Conservation (phyloP, 1,284 basidiomycete species). For the Naganishia sp. region DNA sequence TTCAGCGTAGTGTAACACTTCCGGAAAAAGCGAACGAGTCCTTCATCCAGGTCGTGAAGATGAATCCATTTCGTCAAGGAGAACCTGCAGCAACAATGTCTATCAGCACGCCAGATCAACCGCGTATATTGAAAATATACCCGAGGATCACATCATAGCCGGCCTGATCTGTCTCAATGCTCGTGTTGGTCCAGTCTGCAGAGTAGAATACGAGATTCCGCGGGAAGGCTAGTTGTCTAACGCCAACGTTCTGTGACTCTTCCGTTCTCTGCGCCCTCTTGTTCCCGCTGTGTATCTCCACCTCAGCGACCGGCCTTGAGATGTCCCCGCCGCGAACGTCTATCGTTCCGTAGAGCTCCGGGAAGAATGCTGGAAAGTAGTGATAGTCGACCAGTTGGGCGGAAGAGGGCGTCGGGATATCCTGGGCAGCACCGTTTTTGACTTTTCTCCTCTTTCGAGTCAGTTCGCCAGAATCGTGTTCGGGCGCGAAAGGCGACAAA, state of each 20-base stretch:
- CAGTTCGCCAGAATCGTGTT: background rate
- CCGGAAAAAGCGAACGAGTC: constrained; percentile 36
- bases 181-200: constrained; percentile 35
- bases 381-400: background rate
- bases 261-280: background rate
- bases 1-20: constrained; percentile 31
- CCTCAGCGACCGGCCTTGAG: too few relatives aligned
- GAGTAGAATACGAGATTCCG: constrained; percentile 34
- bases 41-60: constrained; percentile 36
- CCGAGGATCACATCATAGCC: constrained; percentile 38
- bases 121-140: constrained; percentile 26
- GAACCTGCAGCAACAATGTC: constrained; percentile 23
- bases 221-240: constrained; percentile 28
- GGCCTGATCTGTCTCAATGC: constrained; percentile 27
- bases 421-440: constrained; percentile 8
- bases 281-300: background rate
- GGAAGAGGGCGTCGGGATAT: background rate
- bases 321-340: constrained; percentile 9
- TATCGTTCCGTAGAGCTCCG: constrained; percentile 23
- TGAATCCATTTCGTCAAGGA: constrained; percentile 40
- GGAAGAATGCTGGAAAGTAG: constrained; percentile 33
- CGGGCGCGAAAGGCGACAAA: too few relatives aligned
- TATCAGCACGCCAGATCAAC: background rate
- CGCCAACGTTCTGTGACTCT: background rate
- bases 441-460: constrained; percentile 17